Evolutionary conservation across 208 protist genomes (phyloP).

Genomic region (Leishmania lainsoni): DNA sequence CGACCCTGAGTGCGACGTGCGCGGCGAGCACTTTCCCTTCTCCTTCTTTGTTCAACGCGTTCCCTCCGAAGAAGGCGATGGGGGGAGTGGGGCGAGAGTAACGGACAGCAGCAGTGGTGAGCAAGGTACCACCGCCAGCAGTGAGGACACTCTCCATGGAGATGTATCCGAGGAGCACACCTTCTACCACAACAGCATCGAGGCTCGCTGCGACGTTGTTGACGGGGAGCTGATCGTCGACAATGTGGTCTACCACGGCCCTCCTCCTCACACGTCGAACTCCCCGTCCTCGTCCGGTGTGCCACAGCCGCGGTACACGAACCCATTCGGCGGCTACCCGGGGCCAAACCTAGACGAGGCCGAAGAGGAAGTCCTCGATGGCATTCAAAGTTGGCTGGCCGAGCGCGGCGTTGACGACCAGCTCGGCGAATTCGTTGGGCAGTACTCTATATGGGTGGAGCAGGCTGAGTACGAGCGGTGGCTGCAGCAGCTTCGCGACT

Average conservation of each 20-base stretch:
- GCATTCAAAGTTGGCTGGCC: conserved; percentile 76
- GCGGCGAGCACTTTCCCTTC: conserved; percentile 88
- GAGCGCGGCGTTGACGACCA: conserved; percentile 84
- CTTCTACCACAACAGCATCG: conserved; percentile 74
- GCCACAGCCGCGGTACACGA: conserved; percentile 47
- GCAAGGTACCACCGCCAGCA: background rate
- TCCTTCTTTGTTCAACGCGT: conserved; percentile 77
- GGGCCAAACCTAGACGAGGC: conserved; percentile 79
- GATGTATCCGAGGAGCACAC: conserved; percentile 38
- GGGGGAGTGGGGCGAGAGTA: background rate
- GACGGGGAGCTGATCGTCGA: conserved; percentile 81
- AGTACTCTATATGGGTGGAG: conserved; percentile 83
- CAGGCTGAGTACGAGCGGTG: conserved; percentile 88
- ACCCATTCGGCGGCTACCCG: conserved; percentile 72
- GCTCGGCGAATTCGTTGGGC: conserved; percentile 80
- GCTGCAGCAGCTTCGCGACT: conserved; percentile 83
- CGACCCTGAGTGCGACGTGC: conserved; percentile 85
- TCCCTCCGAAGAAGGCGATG: background rate
- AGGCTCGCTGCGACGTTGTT: conserved; percentile 76
- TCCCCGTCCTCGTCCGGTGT: background rate
- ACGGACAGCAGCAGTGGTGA: background rate
- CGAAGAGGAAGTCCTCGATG: conserved; percentile 85
- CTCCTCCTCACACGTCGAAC: background rate
- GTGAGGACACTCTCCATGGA: background rate
- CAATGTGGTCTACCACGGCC: conserved; percentile 71